Evolutionary conservation across 805 yeast species (phyloP).

Genomic region (Wickerhamiella cacticola): DNA sequence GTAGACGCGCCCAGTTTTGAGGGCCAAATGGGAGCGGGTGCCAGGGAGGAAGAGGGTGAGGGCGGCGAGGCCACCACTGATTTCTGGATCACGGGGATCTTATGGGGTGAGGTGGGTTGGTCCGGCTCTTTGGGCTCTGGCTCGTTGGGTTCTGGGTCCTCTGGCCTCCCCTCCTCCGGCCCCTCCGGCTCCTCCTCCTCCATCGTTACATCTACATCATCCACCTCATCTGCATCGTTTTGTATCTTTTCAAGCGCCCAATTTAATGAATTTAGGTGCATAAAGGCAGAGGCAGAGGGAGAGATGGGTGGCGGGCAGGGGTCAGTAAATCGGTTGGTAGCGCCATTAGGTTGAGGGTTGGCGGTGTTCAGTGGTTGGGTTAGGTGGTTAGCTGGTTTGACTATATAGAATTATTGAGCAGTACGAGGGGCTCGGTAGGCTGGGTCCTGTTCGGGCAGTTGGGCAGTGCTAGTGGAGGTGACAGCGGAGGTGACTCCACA

Average conservation of each 20-base stretch:
- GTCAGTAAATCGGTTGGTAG: not conserved
- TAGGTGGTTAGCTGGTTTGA: too few species aligned
- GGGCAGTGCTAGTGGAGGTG: too few species aligned
- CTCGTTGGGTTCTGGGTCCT: not conserved
- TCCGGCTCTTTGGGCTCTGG: not conserved
- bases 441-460: too few species aligned
- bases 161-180: not conserved
- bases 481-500: too few species aligned
- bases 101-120: not conserved
- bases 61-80: not conserved
- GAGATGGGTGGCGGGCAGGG: not conserved
- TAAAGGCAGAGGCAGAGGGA: too few species aligned
- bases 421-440: too few species aligned
- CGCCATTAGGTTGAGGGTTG: too few species aligned
- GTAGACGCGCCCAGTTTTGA: slow-evolving; percentile 21
- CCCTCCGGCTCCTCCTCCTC: not conserved
- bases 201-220: not conserved
- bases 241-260: slow-evolving; percentile 1
- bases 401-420: too few species aligned
- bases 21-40: slow-evolving; percentile 13
- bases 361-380: too few species aligned
- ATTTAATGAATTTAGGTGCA: slow-evolving; percentile 1
- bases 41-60: too few species aligned
- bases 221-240: not conserved
- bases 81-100: not conserved